These are phyloP conservation scores for Santalum album DNA, from an alignment of 164 flowering plant species.

Conservation along the genomic window DNA sequence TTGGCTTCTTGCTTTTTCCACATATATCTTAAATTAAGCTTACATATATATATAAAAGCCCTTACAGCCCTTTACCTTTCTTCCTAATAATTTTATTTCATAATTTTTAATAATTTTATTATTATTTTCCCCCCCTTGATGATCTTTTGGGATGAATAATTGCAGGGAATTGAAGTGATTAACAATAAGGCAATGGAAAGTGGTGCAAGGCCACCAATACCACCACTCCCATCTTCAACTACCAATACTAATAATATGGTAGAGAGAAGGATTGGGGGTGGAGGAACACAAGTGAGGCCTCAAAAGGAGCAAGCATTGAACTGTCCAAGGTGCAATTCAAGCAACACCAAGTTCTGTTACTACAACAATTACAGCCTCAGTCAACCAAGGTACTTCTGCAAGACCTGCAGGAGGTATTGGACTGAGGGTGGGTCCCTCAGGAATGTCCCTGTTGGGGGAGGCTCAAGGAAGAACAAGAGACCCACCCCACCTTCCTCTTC, in stretches of 20 bases:
- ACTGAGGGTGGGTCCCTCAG: constrained; percentile 50
- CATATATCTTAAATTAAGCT: no score
- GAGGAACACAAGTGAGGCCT: constrained; percentile 35
- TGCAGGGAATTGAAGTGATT: constrained; percentile 32
- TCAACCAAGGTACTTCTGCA: constrained; percentile 56
- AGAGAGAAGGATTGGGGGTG: no score
- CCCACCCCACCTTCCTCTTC: constrained; percentile 19
- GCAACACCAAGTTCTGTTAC: constrained; percentile 50
- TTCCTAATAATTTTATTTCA: constrained; percentile 7
- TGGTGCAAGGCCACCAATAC: constrained; percentile 7
- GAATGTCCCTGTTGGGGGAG: constrained; percentile 62
- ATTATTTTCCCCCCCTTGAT: background rate
- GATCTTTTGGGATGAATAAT: constrained; percentile 2
- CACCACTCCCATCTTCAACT: no score
- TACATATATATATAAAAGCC: no score
- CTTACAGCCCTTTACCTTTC: constrained; percentile 12
- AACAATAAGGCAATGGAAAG: constrained; percentile 23
- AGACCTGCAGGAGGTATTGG: constrained; percentile 55
- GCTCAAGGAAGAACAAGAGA: constrained; percentile 50
- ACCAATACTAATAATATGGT: no score
- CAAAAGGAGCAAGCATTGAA: constrained; percentile 43
- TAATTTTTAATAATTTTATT: constrained; percentile 6
- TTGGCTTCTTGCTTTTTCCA: no score
- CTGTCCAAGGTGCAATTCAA: constrained; percentile 57
- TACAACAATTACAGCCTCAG: constrained; percentile 50